Conservation (phyloP, 768 basidiomycete species). For the Mycena indigotica region DNA sequence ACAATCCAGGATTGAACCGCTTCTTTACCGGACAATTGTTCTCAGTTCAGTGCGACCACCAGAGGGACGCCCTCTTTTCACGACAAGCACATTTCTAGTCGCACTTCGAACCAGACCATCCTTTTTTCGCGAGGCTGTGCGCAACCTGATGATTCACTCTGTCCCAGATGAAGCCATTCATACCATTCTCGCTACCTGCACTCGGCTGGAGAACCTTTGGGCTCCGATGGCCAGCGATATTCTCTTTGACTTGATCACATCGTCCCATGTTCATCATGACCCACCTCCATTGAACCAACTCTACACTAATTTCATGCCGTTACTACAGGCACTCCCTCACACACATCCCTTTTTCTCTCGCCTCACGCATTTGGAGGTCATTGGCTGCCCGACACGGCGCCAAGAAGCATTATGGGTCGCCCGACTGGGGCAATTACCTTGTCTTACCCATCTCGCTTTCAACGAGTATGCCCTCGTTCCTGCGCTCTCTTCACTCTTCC, state of each 20-base stretch:
- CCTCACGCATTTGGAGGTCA: constrained; percentile 23
- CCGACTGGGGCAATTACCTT: neutral
- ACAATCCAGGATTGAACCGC: neutral
- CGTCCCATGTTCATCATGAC: constrained; percentile 9
- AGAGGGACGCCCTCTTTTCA: neutral
- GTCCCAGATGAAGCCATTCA: neutral
- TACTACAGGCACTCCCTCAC: neutral
- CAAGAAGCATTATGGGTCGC: neutral
- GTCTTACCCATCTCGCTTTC: neutral
- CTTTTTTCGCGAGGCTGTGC: neutral
- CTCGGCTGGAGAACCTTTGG: neutral
- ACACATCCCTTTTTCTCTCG: constrained; percentile 16
- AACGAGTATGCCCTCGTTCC: neutral
- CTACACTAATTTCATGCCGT: constrained; percentile 6
- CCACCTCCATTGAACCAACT: constrained; percentile 6
- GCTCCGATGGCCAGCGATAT: neutral
- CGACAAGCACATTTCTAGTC: neutral
- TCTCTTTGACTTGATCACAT: neutral
- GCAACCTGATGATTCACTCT: neutral
- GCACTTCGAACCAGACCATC: neutral
- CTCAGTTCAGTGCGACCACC: neutral
- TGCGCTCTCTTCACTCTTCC: neutral
- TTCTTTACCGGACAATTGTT: neutral
- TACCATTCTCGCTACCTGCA: neutral
- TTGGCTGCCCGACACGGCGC: neutral